Conservation (phyloP, 2,329 filamentous ascomycete species). For the Mycosphaerelloides madeirae region DNA sequence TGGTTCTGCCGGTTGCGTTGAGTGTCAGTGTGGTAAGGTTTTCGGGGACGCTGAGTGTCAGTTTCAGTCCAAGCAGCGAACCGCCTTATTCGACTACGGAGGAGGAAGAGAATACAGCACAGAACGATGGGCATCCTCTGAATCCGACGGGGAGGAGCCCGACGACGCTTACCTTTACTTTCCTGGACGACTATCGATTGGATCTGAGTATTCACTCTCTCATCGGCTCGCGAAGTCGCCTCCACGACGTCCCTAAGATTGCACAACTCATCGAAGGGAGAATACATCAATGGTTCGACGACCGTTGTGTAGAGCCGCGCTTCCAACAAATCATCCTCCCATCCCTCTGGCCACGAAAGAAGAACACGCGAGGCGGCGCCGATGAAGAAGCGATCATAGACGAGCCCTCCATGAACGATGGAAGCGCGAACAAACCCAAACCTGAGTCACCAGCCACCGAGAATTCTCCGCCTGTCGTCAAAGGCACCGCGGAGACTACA, state of each 20-base stretch:
- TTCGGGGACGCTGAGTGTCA: slow-evolving; percentile 88
- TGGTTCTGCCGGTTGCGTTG: slow-evolving; percentile 84
- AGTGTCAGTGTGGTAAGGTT: slow-evolving; percentile 90
- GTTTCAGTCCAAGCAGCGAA: slow-evolving; percentile 68
- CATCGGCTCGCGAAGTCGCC: slow-evolving; percentile 69
- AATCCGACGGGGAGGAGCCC: slow-evolving; percentile 41
- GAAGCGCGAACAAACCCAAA: slow-evolving; percentile 10
- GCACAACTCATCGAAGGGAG: slow-evolving; percentile 76
- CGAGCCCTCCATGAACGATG: slow-evolving; percentile 13
- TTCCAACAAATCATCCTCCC: slow-evolving; percentile 84
- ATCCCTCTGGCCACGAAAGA: slow-evolving; percentile 77
- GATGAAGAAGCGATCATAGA: slow-evolving; percentile 48
- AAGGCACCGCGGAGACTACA: slow-evolving; percentile 21
- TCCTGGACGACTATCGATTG: slow-evolving; percentile 80
- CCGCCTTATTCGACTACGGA: slow-evolving; percentile 32
- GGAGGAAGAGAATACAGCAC: slow-evolving; percentile 16
- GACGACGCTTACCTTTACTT: slow-evolving; percentile 91
- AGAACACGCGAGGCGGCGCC: slow-evolving; percentile 71
- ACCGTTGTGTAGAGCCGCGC: slow-evolving; percentile 76
- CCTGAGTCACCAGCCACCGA: slow-evolving; percentile 13
- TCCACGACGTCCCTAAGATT: slow-evolving; percentile 86
- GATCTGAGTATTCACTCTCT: slow-evolving; percentile 78
- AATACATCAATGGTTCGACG: slow-evolving; percentile 82
- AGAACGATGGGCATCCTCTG: slow-evolving; percentile 31
- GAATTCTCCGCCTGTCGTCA: not conserved